These are phyloP conservation scores for Geotrichum armillariae DNA, from an alignment of 1,139 yeast genomes.

Conservation along the genomic window DNA sequence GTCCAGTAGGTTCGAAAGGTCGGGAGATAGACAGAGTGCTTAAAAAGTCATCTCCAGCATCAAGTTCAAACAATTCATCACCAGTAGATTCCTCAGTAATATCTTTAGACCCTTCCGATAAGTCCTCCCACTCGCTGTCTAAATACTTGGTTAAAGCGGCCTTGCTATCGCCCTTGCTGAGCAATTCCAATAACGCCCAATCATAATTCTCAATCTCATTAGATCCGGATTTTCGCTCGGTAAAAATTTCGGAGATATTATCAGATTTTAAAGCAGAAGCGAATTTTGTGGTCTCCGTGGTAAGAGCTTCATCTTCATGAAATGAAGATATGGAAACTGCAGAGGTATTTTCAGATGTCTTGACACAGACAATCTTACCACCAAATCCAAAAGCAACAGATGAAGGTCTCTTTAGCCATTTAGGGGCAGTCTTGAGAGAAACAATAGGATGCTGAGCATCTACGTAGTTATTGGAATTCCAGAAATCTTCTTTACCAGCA, in stretches of 20 bases:
- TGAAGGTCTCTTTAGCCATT: constrained; percentile 79
- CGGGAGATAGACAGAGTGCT: constrained; percentile 27
- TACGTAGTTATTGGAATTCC: constrained; percentile 69
- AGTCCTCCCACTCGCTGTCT: constrained; percentile 24
- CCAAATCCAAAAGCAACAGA: constrained; percentile 91
- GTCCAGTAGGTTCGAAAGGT: constrained; percentile 43
- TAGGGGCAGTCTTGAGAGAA: constrained; percentile 75
- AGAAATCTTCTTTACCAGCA: constrained; percentile 56
- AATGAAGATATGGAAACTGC: constrained; percentile 54
- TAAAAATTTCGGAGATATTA: constrained; percentile 56
- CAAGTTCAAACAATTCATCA: constrained; percentile 30
- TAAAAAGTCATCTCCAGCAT: constrained; percentile 39
- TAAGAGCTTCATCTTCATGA: constrained; percentile 41
- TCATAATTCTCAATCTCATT: constrained; percentile 57
- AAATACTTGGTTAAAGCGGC: constrained; percentile 36
- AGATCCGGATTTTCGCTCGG: constrained; percentile 49
- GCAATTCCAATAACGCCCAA: constrained; percentile 70
- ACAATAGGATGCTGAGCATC: constrained; percentile 70
- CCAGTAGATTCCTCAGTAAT: constrained; percentile 29
- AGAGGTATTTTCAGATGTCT: constrained; percentile 42
- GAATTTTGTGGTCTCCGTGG: constrained; percentile 46
- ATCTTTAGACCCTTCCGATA: constrained; percentile 33
- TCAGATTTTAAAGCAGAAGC: constrained; percentile 58
- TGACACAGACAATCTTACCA: constrained; percentile 72
- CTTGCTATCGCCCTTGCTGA: constrained; percentile 49